These are phyloP conservation scores for Trichosporon sp. DNA, from an alignment of 1,284 basidiomycete genomes.

Conservation along the genomic window DNA sequence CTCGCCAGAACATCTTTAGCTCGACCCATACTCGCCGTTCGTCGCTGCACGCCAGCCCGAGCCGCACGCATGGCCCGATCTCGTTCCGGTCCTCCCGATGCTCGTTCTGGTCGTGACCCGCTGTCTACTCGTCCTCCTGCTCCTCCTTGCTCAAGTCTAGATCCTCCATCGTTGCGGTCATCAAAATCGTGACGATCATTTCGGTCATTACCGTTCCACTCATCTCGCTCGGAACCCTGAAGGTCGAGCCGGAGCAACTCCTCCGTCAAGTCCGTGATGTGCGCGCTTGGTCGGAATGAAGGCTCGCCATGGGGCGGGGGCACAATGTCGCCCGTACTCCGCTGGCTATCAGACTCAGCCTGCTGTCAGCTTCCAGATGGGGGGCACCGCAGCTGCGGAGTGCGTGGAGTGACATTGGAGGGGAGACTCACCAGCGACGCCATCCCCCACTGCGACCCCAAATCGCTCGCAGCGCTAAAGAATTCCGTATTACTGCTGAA, in stretches of 20 bases:
- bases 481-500: not conserved
- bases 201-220: too few relatives aligned
- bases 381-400: too few relatives aligned
- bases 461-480: not conserved
- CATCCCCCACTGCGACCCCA: not conserved
- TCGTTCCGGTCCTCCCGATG: too few relatives aligned
- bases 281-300: not conserved
- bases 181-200: too few relatives aligned
- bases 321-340: not conserved
- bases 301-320: not conserved
- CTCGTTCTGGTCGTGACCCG: too few relatives aligned
- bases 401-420: too few relatives aligned
- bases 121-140: too few relatives aligned
- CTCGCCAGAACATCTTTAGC: not conserved
- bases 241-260: not conserved
- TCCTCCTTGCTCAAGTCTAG: too few relatives aligned
- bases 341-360: not conserved
- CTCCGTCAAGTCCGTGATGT: not conserved
- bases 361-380: not conserved
- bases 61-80: not conserved
- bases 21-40: not conserved
- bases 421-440: too few relatives aligned
- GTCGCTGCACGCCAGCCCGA: not conserved
- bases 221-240: not conserved
- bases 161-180: not conserved